Conservation (phyloP, 1,139 yeast species). For the Lodderomyces beijingensis region DNA sequence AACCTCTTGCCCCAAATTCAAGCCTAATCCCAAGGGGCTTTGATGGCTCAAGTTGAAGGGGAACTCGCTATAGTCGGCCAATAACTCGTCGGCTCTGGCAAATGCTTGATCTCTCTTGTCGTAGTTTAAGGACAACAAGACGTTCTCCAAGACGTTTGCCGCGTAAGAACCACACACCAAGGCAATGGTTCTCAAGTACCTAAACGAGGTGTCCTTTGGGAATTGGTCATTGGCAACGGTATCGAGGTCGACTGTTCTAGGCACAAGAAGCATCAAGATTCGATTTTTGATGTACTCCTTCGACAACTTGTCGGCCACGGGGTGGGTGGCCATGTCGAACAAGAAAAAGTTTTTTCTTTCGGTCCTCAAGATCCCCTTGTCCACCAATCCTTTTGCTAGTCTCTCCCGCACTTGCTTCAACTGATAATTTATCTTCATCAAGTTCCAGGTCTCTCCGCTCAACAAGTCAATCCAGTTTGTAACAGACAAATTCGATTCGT, state of each 20-base stretch:
- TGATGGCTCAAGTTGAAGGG: constrained; percentile 65
- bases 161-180: constrained; percentile 90
- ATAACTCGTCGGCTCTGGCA: constrained; percentile 85
- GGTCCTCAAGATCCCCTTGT: constrained; percentile 94
- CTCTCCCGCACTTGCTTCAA: constrained; percentile 96
- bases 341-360: constrained; percentile 91
- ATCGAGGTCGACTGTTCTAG: constrained; percentile 60
- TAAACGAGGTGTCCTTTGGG: constrained; percentile 65
- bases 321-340: constrained; percentile 99
- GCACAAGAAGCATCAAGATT: constrained; percentile 62
- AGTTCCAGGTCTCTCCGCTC: constrained; percentile 96
- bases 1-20: constrained; percentile 69
- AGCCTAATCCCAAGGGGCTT: constrained; percentile 68
- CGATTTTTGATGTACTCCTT: constrained; percentile 80
- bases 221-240: constrained; percentile 52
- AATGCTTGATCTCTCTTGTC: constrained; percentile 93
- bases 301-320: constrained; percentile 76
- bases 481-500: constrained; percentile 75
- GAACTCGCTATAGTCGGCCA: constrained; percentile 75
- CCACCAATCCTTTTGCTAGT: constrained; percentile 93
- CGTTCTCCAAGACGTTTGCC: constrained; percentile 93
- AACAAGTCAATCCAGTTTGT: constrained; percentile 92
- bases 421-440: constrained; percentile 90
- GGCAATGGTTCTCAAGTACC: constrained; percentile 72
- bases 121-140: constrained; percentile 70